phyloP scores from a whole-genome alignment of 2,329 filamentous ascomycete species.

The Fusarium humuli region DNA sequence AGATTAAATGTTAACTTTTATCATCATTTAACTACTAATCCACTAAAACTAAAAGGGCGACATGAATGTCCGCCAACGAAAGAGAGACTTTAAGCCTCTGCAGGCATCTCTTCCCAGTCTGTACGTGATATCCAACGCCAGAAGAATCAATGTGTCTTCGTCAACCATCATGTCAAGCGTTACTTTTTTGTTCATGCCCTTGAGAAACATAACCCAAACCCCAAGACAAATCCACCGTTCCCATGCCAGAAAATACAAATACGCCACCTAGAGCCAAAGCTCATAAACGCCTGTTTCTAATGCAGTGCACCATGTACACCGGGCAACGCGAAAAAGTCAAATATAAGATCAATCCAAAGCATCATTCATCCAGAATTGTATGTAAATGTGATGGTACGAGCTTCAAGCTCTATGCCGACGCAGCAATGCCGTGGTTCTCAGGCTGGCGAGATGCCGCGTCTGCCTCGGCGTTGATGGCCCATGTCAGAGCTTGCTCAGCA shows the following conservation, averaged over 20 bases:
- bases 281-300: conserved; percentile 42
- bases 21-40: conserved; percentile 25
- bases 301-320: conserved; percentile 35
- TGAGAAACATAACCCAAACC: conserved; percentile 23
- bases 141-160: conserved; percentile 36
- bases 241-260: conserved; percentile 23
- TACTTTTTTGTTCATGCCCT: conserved; percentile 37
- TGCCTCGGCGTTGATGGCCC: conserved; percentile 46
- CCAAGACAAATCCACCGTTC: conserved; percentile 17
- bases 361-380: background rate
- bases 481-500: conserved; percentile 47
- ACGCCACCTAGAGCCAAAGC: conserved; percentile 38
- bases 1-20: conserved; percentile 22
- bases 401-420: conserved; percentile 30
- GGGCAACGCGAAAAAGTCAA: conserved; percentile 31
- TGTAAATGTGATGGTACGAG: background rate
- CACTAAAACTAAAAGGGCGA: conserved; percentile 21
- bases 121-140: conserved; percentile 39
- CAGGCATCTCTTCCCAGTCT: conserved; percentile 17
- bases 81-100: conserved; percentile 17
- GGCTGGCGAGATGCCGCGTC: conserved; percentile 33
- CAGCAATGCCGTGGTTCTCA: conserved; percentile 33
- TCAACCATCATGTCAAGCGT: conserved; percentile 43
- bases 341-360: conserved; percentile 22
- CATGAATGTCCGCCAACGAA: conserved; percentile 10